These are phyloP conservation scores for Phyllosticta citriasiana DNA, from an alignment of 2,329 filamentous ascomycete species.

Conservation along the genomic window DNA sequence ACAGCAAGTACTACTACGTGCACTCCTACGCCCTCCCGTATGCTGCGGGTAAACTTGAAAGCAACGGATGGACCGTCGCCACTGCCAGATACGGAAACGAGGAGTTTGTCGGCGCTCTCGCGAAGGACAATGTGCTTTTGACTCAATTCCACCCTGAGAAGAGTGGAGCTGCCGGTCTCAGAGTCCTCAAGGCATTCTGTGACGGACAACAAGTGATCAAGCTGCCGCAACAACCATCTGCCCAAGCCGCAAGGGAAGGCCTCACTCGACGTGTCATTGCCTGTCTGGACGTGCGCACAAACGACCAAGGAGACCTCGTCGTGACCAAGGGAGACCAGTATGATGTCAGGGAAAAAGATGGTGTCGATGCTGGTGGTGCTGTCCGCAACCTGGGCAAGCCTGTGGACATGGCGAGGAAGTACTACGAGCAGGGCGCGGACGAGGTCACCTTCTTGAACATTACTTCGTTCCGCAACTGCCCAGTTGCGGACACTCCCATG, in stretches of 20 bases:
- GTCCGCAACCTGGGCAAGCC: conserved; percentile 95
- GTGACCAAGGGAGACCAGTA: conserved; percentile 99
- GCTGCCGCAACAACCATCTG: conserved; percentile 34
- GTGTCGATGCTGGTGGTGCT: conserved; percentile 43
- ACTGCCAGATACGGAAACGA: conserved; percentile 80
- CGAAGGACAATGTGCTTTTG: conserved; percentile 73
- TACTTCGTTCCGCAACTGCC: conserved; percentile 92
- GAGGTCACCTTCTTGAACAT: conserved; percentile 98
- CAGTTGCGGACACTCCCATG: conserved; percentile 87
- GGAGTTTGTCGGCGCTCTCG: conserved; percentile 84
- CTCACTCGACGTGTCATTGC: conserved; percentile 91
- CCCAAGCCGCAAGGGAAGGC: conserved; percentile 44
- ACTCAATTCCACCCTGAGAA: conserved; percentile 99
- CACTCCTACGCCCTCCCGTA: conserved; percentile 88
- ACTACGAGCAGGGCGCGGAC: conserved; percentile 94
- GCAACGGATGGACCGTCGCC: conserved; percentile 82
- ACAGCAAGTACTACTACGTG: conserved; percentile 97
- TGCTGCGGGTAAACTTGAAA: conserved; percentile 60
- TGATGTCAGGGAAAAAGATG: conserved; percentile 83
- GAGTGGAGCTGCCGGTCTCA: conserved; percentile 78
- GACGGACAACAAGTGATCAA: conserved; percentile 53
- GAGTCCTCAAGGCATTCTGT: conserved; percentile 77
- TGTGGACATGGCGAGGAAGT: conserved; percentile 83
- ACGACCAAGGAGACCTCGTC: conserved; percentile 88
- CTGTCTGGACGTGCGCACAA: conserved; percentile 88